Evolutionary conservation across 179 eudicot genomes (phyloP), one percentile per base, ranked within the genome.

Genomic region (Spinacia oleracea): DNA sequence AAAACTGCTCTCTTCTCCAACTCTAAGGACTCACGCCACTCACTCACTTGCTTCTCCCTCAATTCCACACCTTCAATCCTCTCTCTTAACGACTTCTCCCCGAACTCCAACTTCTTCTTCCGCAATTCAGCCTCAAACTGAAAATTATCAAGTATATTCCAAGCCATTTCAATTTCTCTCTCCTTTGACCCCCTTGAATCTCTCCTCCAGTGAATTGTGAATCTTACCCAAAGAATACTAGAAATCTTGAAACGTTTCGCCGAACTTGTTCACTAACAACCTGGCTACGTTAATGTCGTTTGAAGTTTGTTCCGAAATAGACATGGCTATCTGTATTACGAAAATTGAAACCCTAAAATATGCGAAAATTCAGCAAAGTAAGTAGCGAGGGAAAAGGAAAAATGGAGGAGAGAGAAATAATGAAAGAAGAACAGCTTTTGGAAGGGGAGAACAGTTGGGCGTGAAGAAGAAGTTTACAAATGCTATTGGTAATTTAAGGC

Each of bases 81-180:
- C 25, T 60, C 71, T 31, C 59, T 78, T 29, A 84, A 32, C 48
- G 76, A 71, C 42, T 77, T 70, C 73, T 70, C 85, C 65, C 76
- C 74, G 1, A 51, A 34, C 50, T 62, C 74, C 67, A 80, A 55
- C 3, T 35, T 76, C 38, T 67, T 70, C 65, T 70, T 21, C 43
- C 56, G 64, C 31, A 27, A 38, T 25, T 72, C 76, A 48, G 71
- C 51, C 31, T 81, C 69, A 29, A 70, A 31, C 14, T 34, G 27
- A 6, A 20, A 40, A 20, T 27, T 21, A 58, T n/a, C 55, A 34
- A 81, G 29, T 29, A 25, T 48, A 20, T 10, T 58, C 31, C 12
- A 40, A 59, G 1, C 9, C 5, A 31, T 16, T 5, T 10, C 48
- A 2, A 10, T 18, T 21, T 71, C 62, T 35, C 71, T 46, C 40